Evolutionary conservation across 257 asterid species (phyloP).

Genomic region (Solanum neorickii): DNA sequence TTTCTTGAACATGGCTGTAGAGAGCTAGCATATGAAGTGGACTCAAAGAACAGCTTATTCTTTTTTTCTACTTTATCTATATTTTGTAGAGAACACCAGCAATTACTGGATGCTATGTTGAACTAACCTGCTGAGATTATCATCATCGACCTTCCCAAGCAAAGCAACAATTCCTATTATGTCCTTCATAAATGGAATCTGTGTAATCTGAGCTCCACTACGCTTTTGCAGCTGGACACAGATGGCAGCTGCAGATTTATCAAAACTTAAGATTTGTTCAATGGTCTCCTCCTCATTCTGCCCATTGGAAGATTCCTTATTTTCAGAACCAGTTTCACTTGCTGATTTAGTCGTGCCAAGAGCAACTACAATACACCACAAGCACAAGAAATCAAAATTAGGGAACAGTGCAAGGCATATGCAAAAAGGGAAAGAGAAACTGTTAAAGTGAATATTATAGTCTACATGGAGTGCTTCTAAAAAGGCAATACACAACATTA

Average conservation of each 20-base stretch:
- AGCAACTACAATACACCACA: slow-evolving; percentile 23
- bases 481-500: not conserved
- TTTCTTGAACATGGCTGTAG: not conserved
- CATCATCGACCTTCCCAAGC: slow-evolving; percentile 35
- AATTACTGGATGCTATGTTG: slow-evolving; percentile 2
- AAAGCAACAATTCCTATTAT: slow-evolving; percentile 67
- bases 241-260: slow-evolving; percentile 62
- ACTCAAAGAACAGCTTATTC: not conserved
- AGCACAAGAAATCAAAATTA: not conserved
- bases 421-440: not conserved
- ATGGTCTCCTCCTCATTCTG: slow-evolving; percentile 37
- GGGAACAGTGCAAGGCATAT: not conserved
- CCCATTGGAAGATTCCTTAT: slow-evolving; percentile 10
- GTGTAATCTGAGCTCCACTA: slow-evolving; percentile 32
- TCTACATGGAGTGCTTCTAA: not conserved
- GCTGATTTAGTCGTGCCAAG: slow-evolving; percentile 45
- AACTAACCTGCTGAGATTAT: slow-evolving; percentile 12
- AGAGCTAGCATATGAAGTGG: not conserved
- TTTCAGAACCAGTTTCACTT: slow-evolving; percentile 9
- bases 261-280: slow-evolving; percentile 31
- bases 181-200: slow-evolving; percentile 35
- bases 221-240: slow-evolving; percentile 28
- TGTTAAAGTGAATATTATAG: not conserved
- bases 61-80: not conserved
- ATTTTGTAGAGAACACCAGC: not conserved